phyloP scores from a whole-genome alignment of 257 asterid genomes.

The Solanum tarijense region DNA sequence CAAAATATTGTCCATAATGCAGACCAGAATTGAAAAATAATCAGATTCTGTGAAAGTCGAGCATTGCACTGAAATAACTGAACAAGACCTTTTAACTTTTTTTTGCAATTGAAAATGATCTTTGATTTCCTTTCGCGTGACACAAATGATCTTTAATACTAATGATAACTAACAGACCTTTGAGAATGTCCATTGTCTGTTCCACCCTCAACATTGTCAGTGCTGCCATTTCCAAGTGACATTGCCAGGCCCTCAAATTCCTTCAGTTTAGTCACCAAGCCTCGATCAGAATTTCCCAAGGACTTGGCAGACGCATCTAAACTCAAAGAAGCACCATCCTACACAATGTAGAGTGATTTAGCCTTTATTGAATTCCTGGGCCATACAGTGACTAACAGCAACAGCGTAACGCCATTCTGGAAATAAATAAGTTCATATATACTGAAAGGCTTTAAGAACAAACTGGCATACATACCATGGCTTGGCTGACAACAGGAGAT shows the following conservation, averaged over 20 bases:
- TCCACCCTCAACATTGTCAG: slow-evolving; percentile 46
- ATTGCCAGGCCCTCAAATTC: slow-evolving; percentile 79
- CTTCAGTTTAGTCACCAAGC: slow-evolving; percentile 60
- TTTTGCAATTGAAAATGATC: background rate
- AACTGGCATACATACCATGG: slow-evolving; percentile 7
- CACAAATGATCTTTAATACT: background rate
- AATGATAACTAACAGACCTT: slow-evolving; percentile 42
- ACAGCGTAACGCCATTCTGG: background rate
- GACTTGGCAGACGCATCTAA: slow-evolving; percentile 54
- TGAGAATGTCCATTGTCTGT: slow-evolving; percentile 47
- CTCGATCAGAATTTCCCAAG: slow-evolving; percentile 43
- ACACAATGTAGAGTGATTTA: slow-evolving; percentile 3
- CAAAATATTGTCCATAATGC: background rate
- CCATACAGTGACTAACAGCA: background rate
- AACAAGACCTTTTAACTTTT: background rate
- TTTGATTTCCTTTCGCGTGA: background rate
- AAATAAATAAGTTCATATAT: background rate
- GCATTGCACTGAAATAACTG: background rate
- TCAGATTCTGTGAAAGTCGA: background rate
- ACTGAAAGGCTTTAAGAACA: background rate
- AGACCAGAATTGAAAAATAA: background rate
- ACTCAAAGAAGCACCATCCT: slow-evolving; percentile 65
- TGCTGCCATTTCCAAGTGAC: slow-evolving; percentile 67
- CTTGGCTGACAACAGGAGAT: slow-evolving; percentile 17
- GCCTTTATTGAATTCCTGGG: background rate